These are phyloP conservation scores for Lepidium aucheri DNA, from an alignment of 345 rosid species.

Conservation along the genomic window DNA sequence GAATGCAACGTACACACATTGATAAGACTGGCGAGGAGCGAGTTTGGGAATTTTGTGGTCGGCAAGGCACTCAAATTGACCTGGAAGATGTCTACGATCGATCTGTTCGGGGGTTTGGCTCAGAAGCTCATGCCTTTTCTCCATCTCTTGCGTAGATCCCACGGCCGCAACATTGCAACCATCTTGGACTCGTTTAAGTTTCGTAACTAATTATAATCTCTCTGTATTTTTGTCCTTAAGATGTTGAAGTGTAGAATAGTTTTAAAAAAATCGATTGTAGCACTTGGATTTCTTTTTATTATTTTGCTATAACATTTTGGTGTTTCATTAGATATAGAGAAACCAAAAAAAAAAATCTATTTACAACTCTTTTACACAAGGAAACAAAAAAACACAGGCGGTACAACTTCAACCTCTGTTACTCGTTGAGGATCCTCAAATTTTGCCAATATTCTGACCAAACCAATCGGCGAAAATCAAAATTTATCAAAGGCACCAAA, in stretches of 20 bases:
- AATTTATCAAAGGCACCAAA: neutral
- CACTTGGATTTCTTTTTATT: too few relatives aligned
- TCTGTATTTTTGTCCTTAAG: neutral
- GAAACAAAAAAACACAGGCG: too few relatives aligned
- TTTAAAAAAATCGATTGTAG: too few relatives aligned
- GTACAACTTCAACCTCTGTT: neutral
- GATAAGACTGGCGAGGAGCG: neutral
- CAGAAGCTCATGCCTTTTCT: neutral
- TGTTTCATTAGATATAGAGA: too few relatives aligned
- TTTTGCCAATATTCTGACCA: neutral
- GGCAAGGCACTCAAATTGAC: neutral
- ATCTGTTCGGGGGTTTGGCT: neutral
- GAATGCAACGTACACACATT: neutral
- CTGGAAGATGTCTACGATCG: neutral
- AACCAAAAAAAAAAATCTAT: too few relatives aligned
- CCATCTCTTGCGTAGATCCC: neutral
- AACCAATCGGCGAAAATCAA: slow-evolving; percentile 1
- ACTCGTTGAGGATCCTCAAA: neutral
- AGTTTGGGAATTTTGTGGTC: neutral
- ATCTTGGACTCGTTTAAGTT: neutral
- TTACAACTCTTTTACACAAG: neutral
- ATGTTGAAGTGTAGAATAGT: too few relatives aligned
- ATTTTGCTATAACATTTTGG: too few relatives aligned
- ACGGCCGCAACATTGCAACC: neutral
- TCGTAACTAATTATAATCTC: neutral